These are phyloP conservation scores for Nepenthes mirabilis DNA, from an alignment of 148 eudicot species.

Conservation along the genomic window DNA sequence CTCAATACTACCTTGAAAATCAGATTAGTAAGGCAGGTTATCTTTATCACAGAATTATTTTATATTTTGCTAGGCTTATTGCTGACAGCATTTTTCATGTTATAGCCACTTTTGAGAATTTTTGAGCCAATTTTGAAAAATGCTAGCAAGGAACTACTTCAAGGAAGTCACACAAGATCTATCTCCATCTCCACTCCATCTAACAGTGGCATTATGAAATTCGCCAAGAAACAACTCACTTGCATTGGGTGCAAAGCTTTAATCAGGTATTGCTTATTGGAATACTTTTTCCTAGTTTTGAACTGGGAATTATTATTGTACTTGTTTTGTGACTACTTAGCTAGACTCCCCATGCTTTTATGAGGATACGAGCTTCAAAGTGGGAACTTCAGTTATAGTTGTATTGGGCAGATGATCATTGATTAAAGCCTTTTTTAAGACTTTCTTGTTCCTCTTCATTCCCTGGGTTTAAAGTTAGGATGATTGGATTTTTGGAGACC, in stretches of 20 bases:
- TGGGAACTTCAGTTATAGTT: too few species aligned
- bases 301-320: too few species aligned
- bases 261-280: slow-evolving; percentile 39
- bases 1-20: slow-evolving; percentile 93
- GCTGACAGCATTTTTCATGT: slow-evolving; percentile 13
- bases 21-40: slow-evolving; percentile 83
- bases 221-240: slow-evolving; percentile 84
- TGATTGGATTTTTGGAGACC: too few species aligned
- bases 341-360: too few species aligned
- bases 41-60: not conserved
- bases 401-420: too few species aligned
- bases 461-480: too few species aligned
- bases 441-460: too few species aligned
- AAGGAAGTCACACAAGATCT: slow-evolving; percentile 86
- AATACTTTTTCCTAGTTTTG: not conserved
- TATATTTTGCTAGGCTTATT: slow-evolving; percentile 4
- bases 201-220: slow-evolving; percentile 91
- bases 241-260: slow-evolving; percentile 96
- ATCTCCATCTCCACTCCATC: slow-evolving; percentile 95
- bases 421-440: too few species aligned
- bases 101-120: slow-evolving; percentile 91
- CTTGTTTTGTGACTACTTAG: too few species aligned
- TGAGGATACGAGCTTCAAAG: too few species aligned
- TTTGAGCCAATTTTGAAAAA: slow-evolving; percentile 94
- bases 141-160: slow-evolving; percentile 86